phyloP scores from a whole-genome alignment of 2,329 filamentous ascomycete genomes.

The Chalaropsis ovoidea region DNA sequence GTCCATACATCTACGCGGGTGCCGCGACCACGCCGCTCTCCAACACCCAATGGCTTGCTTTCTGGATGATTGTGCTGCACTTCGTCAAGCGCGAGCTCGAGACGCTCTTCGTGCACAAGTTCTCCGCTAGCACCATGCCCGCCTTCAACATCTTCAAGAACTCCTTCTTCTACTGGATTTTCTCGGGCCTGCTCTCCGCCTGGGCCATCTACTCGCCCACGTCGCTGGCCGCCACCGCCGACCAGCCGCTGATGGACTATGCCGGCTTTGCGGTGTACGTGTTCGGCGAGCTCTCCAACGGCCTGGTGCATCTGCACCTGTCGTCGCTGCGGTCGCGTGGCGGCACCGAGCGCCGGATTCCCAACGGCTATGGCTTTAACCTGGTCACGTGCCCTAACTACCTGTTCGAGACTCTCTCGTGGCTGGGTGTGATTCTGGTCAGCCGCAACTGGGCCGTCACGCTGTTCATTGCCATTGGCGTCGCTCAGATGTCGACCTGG shows the following conservation, averaged over 20 bases:
- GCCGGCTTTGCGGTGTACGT: conserved; percentile 60
- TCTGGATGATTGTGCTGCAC: conserved; percentile 66
- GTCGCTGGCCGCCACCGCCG: conserved; percentile 51
- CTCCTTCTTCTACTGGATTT: conserved; percentile 83
- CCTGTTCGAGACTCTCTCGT: conserved; percentile 81
- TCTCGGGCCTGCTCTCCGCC: conserved; percentile 70
- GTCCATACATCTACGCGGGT: conserved; percentile 50
- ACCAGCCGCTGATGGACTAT: conserved; percentile 47
- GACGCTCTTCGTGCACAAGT: conserved; percentile 89
- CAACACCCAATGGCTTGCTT: conserved; percentile 60
- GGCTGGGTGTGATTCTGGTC: conserved; percentile 71
- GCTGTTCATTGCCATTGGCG: conserved; percentile 64
- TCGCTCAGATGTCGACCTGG: conserved; percentile 75
- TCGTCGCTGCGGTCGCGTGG: conserved; percentile 66
- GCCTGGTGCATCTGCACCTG: conserved; percentile 68
- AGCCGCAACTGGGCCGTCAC: conserved; percentile 69
- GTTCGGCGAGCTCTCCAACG: conserved; percentile 71
- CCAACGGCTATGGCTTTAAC: conserved; percentile 70
- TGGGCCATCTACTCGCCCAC: conserved; percentile 75
- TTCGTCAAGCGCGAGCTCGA: conserved; percentile 94
- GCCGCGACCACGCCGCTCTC: conserved; percentile 45
- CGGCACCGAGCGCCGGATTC: conserved; percentile 79
- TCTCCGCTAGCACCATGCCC: conserved; percentile 92
- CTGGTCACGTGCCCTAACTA: conserved; percentile 96
- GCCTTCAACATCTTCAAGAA: conserved; percentile 87